Conservation (phyloP, 2,329 filamentous ascomycete genomes). For the Colletotrichum horii region DNA sequence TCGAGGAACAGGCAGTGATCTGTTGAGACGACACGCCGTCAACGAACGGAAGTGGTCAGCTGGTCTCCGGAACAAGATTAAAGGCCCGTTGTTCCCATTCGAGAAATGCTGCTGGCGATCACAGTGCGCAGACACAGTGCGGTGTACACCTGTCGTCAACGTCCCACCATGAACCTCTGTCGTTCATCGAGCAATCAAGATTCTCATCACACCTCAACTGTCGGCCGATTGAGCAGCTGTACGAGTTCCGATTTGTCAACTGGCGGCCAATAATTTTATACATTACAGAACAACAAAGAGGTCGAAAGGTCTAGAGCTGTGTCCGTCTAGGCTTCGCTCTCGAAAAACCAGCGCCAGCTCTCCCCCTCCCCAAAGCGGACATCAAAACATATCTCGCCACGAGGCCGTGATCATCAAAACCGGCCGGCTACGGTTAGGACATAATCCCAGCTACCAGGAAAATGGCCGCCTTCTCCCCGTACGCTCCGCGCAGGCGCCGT, state of each 20-base stretch:
- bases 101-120: neutral
- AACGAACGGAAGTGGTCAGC: neutral
- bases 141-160: neutral
- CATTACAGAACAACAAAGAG: neutral
- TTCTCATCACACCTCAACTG: neutral
- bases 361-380: neutral
- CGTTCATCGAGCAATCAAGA: neutral
- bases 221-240: neutral
- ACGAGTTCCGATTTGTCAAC: neutral
- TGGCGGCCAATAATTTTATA: neutral
- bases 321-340: neutral
- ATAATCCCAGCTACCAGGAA: neutral
- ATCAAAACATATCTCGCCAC: neutral
- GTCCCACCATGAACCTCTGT: neutral
- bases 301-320: neutral
- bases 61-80: neutral
- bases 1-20: neutral
- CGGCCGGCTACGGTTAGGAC: neutral
- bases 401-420: neutral
- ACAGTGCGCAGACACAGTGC: slow-evolving; percentile 5
- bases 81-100: neutral
- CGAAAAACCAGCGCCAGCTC: neutral
- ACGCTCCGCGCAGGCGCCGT: slow-evolving; percentile 14
- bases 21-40: neutral
- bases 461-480: slow-evolving; percentile 17